Percentiles rank a stretch among this genome's conserved stretches.
phyloP scores from a whole-genome alignment of 2,329 filamentous ascomycete species.

The Byssochlamys sp. region DNA sequence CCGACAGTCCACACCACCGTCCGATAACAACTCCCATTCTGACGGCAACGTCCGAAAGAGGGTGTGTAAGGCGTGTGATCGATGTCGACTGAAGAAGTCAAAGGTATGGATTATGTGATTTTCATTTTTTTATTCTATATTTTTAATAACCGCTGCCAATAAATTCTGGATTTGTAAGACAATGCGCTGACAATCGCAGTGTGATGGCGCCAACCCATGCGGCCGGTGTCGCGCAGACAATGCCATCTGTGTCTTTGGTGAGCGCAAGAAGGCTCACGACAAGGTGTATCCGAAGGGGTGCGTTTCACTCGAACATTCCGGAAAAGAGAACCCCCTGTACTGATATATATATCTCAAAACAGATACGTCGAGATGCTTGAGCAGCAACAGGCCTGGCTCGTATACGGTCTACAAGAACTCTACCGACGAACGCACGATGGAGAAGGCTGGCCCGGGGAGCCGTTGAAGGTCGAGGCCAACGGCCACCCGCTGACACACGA shows the following conservation, averaged over 20 bases:
- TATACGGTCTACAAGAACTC: slow-evolving; percentile 51
- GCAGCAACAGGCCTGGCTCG: slow-evolving; percentile 54
- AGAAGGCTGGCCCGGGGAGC: slow-evolving; percentile 47
- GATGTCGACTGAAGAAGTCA: slow-evolving; percentile 57
- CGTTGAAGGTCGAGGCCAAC: slow-evolving; percentile 41
- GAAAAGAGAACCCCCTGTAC: background rate
- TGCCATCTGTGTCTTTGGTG: slow-evolving; percentile 55
- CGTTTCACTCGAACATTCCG: slow-evolving; percentile 13
- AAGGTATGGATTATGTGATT: slow-evolving; percentile 41
- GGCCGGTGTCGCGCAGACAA: slow-evolving; percentile 55
- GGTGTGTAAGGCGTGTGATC: slow-evolving; percentile 58
- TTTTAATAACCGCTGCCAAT: background rate
- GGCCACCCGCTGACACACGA: slow-evolving; percentile 56
- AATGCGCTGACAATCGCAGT: slow-evolving; percentile 28
- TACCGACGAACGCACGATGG: slow-evolving; percentile 46
- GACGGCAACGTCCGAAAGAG: slow-evolving; percentile 48
- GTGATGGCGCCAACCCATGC: slow-evolving; percentile 54
- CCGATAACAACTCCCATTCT: slow-evolving; percentile 29
- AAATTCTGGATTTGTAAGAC: background rate
- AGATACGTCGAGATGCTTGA: slow-evolving; percentile 60
- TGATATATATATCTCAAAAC: background rate
- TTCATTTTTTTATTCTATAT: background rate
- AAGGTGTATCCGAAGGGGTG: slow-evolving; percentile 61
- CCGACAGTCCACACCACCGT: slow-evolving; percentile 31
- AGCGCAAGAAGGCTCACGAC: slow-evolving; percentile 57